Percentiles rank a stretch among this genome's conserved stretches.
Evolutionary conservation across 805 yeast genomes (phyloP).

Genomic region (Candida xyloterini): DNA sequence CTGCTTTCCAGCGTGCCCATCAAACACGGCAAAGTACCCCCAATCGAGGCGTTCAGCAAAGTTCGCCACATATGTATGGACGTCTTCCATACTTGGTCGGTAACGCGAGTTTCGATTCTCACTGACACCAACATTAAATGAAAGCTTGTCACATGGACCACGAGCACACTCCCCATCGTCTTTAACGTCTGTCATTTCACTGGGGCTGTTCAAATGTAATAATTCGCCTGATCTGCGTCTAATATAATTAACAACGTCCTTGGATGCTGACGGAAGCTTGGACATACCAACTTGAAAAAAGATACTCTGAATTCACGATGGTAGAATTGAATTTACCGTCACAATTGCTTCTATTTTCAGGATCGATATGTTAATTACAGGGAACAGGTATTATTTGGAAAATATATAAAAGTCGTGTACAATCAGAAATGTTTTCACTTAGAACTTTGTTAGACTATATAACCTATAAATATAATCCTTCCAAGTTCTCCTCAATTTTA

Average conservation of each 20-base stretch:
- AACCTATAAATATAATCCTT: slow-evolving; percentile 71
- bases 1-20: slow-evolving; percentile 94
- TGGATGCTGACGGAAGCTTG: slow-evolving; percentile 19
- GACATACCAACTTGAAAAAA: slow-evolving; percentile 2
- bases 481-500: slow-evolving; percentile 93
- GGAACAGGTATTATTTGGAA: slow-evolving; percentile 1
- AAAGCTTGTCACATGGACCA: slow-evolving; percentile 51
- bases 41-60: slow-evolving; percentile 88
- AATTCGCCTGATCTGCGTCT: slow-evolving; percentile 26
- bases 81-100: slow-evolving; percentile 92
- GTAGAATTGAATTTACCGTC: background rate
- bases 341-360: background rate
- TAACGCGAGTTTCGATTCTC: slow-evolving; percentile 80
- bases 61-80: slow-evolving; percentile 88
- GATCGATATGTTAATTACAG: background rate
- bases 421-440: background rate
- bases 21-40: slow-evolving; percentile 94
- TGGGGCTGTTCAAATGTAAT: slow-evolving; percentile 6
- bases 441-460: background rate
- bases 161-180: slow-evolving; percentile 1
- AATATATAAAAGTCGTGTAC: slow-evolving; percentile 6
- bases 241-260: slow-evolving; percentile 22
- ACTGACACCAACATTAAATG: slow-evolving; percentile 87
- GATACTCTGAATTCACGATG: too few relatives aligned
- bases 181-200: slow-evolving; percentile 1